Evolutionary conservation across 2,329 filamentous ascomycete genomes (phyloP).

Genomic region (Aspergillus persii): DNA sequence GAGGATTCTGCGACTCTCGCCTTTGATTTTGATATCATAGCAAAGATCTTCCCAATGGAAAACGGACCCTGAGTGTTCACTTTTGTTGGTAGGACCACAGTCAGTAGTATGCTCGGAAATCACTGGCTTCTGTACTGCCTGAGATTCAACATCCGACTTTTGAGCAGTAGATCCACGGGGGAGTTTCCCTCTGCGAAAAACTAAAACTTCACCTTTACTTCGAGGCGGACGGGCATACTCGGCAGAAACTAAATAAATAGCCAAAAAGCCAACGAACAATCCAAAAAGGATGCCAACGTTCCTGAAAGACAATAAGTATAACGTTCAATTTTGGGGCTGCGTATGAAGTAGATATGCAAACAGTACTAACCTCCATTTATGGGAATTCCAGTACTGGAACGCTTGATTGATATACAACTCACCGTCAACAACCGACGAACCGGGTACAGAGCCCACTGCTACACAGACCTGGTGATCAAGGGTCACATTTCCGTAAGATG

Average conservation of each 20-base stretch:
- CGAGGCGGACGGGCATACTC: slow-evolving; percentile 63
- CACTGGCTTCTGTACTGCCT: slow-evolving; percentile 33
- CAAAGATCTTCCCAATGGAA: slow-evolving; percentile 86
- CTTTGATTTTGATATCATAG: slow-evolving; percentile 80
- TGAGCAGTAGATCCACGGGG: slow-evolving; percentile 38
- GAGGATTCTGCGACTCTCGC: slow-evolving; percentile 69
- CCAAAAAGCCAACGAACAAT: slow-evolving; percentile 60
- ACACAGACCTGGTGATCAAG: slow-evolving; percentile 54
- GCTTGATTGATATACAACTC: slow-evolving; percentile 50
- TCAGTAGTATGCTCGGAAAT: slow-evolving; percentile 15
- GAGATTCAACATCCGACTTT: slow-evolving; percentile 24
- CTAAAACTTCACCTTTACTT: slow-evolving; percentile 72
- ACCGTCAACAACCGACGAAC: slow-evolving; percentile 54
- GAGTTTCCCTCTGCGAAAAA: slow-evolving; percentile 69
- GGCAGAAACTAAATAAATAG: slow-evolving; percentile 60
- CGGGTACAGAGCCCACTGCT: slow-evolving; percentile 57
- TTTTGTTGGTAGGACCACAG: slow-evolving; percentile 46
- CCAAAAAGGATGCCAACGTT: slow-evolving; percentile 68
- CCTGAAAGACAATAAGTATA: background rate
- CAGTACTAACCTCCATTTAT: slow-evolving; percentile 56
- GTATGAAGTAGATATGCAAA: background rate
- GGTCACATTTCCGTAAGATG: slow-evolving; percentile 37
- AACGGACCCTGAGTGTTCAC: slow-evolving; percentile 63
- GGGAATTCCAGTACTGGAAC: slow-evolving; percentile 56
- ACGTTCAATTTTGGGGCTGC: background rate